Conservation (phyloP, 768 basidiomycete species). For the Suillus subluteus region DNA sequence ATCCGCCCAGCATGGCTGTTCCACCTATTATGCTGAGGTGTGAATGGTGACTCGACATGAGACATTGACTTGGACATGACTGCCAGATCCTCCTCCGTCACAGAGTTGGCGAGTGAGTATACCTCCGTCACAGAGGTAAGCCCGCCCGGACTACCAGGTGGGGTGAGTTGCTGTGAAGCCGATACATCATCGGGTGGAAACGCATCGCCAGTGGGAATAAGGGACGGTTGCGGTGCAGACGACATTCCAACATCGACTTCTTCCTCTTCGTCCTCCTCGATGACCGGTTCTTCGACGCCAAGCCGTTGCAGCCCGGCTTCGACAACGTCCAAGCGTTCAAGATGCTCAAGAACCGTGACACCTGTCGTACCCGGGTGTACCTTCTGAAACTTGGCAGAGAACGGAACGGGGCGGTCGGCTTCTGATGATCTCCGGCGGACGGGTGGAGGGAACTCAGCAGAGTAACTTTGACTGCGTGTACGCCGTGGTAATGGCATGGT, state of each 20-base stretch:
- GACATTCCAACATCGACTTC: conserved; percentile 70
- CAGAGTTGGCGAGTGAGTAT: conserved; percentile 53
- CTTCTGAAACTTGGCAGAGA: conserved; percentile 81
- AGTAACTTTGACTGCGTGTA: conserved; percentile 60
- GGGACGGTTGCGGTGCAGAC: conserved; percentile 28
- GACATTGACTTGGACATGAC: conserved; percentile 79
- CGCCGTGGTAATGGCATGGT: conserved; percentile 60
- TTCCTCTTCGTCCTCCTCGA: conserved; percentile 54
- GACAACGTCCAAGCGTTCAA: conserved; percentile 83
- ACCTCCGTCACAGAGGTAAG: conserved; percentile 61
- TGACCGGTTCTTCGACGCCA: conserved; percentile 58
- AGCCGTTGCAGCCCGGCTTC: conserved; percentile 79
- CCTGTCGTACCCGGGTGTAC: conserved; percentile 88
- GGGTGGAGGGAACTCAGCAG: conserved; percentile 76
- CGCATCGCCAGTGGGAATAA: conserved; percentile 37
- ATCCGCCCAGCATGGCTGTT: conserved; percentile 32
- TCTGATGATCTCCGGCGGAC: conserved; percentile 66
- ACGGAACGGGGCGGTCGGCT: conserved; percentile 74
- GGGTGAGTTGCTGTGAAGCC: conserved; percentile 51
- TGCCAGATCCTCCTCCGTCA: conserved; percentile 71
- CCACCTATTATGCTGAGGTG: conserved; percentile 41
- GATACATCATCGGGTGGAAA: conserved; percentile 20
- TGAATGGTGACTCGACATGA: conserved; percentile 58
- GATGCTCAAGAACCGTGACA: conserved; percentile 81
- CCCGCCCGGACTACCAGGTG: conserved; percentile 56